Evolutionary conservation across 2,329 filamentous ascomycete species (phyloP).

Genomic region (Aspergillus ustus): DNA sequence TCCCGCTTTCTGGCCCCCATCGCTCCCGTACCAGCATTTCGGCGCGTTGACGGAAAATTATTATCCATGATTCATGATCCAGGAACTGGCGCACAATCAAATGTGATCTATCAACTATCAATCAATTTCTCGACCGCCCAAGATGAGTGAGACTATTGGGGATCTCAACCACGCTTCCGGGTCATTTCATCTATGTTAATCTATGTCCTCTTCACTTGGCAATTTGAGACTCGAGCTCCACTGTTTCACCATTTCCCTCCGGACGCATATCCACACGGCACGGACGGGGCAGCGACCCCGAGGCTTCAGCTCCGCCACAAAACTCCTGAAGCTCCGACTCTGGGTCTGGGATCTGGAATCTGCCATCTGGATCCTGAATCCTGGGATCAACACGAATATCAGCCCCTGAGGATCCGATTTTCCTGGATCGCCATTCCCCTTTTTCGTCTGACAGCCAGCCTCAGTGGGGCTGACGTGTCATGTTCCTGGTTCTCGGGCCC

Average conservation of each 20-base stretch:
- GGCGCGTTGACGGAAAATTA: no score
- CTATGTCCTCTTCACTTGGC: background rate
- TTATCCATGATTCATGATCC: no score
- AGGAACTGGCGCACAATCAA: background rate
- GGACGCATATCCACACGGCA: background rate
- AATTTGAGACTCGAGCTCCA: background rate
- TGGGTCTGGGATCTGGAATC: no score
- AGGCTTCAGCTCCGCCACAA: background rate
- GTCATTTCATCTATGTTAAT: background rate
- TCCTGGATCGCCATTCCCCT: background rate
- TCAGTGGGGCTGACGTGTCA: background rate
- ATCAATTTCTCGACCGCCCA: background rate
- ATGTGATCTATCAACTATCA: background rate
- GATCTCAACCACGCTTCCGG: background rate
- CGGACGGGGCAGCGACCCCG: background rate
- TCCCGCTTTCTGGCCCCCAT: background rate
- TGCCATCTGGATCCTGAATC: background rate
- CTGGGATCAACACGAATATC: background rate
- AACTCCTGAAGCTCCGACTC: background rate
- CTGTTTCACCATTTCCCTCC: background rate
- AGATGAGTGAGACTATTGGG: background rate
- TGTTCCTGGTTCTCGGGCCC: background rate
- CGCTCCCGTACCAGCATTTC: background rate
- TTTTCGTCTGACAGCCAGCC: constrained; percentile 12
- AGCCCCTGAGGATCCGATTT: background rate